Evolutionary conservation across 306 rosid genomes (phyloP), one percentile per base, ranked within the genome.

Genomic region (Vicia villosa): DNA sequence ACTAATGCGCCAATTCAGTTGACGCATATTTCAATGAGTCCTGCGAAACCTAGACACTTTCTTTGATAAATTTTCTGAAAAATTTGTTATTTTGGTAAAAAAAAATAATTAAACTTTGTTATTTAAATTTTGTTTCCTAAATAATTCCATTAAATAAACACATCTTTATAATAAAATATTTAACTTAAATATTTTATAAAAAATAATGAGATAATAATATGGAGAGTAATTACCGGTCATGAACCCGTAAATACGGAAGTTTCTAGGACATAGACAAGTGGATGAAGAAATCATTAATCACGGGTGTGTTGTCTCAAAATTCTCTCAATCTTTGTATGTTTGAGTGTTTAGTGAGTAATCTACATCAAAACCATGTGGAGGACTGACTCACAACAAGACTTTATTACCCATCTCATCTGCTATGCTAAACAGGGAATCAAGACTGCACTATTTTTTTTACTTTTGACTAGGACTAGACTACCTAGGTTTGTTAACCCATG

Each of bases 331-430:
- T 20, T 49, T 13, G 20, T 50, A n/a, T 19, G 9, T 46, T 41
- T 50, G 75, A 60, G 74, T 59, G 63, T 70, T 68, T 69, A 37
- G 32, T 32, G 64, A 30, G 51, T 77, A 55, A 70, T 70, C 62
- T 45, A 26, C 73, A 36, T 34, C 81, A 63, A 9, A 70, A 3
- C 63, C 81, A 77, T 70, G 81, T 70, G 77, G 38, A 42, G 34
- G 22, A 47, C 20, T 5, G 13, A 49, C 26, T 76, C 70, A 69
- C 70, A 56, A 46, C n/a, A 45, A 57, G n/a, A 20, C 79, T 68
- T 60, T 57, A 55, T 6, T 34, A 1, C 38, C 38, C 10, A 34
- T 34, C 9, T 24, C 10, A 34, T 34, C 9, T 24, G 1, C 45
- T 26, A 54, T 58, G 37, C 45, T 17, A 67, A 75, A 30, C 14